Percentiles rank a stretch among this genome's conserved stretches.
Evolutionary conservation across 179 eudicot species (phyloP).

Genomic region (Amaranthus tricolor): DNA sequence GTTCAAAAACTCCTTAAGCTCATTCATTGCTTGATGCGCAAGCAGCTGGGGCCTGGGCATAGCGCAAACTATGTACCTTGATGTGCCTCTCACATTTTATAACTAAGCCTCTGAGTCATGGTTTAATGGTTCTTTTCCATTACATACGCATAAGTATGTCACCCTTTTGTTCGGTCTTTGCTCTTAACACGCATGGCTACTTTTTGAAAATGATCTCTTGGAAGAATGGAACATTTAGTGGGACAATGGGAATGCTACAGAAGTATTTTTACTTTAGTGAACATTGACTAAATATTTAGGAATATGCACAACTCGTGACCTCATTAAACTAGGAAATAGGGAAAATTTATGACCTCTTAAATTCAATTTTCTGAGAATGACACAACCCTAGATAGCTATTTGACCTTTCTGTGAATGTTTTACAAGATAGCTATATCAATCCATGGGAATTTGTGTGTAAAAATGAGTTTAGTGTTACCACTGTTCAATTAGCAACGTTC

Average conservation of each 20-base stretch:
- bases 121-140: not conserved
- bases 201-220: not conserved
- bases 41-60: no score
- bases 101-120: not conserved
- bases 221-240: not conserved
- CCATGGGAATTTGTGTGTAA: not conserved
- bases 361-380: no score
- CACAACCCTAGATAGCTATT: not conserved
- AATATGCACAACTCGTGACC: constrained; percentile 1
- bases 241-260: not conserved
- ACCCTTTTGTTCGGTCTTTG: not conserved
- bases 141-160: not conserved
- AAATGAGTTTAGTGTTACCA: not conserved
- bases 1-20: no score
- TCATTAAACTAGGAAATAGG: not conserved
- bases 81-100: no score
- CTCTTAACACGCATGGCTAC: not conserved
- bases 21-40: no score
- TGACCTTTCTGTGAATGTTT: not conserved
- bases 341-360: not conserved
- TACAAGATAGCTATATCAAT: not conserved
- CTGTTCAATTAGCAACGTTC: not conserved
- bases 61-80: no score
- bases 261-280: not conserved
- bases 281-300: not conserved